phyloP scores from a whole-genome alignment of 2,329 filamentous ascomycete species.

The Nigrospora oryzae region DNA sequence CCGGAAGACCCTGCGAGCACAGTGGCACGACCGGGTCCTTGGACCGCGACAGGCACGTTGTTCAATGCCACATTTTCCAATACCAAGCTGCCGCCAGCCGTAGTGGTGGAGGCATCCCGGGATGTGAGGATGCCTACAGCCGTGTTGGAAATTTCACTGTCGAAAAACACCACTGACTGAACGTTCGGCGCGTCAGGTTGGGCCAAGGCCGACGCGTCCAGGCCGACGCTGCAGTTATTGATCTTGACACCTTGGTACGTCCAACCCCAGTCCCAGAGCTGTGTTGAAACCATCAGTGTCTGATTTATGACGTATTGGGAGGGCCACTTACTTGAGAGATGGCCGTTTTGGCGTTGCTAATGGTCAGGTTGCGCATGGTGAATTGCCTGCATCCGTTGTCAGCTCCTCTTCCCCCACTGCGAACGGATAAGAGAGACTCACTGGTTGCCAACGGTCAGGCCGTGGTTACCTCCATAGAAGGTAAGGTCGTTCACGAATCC shows the following conservation, averaged over 20 bases:
- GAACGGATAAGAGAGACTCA: no score
- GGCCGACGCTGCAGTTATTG: constrained; percentile 54
- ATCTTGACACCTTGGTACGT: constrained; percentile 60
- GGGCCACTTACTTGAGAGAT: constrained; percentile 42
- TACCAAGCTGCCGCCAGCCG: constrained; percentile 32
- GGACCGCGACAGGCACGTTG: constrained; percentile 31
- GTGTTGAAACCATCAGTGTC: no score
- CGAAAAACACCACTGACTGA: constrained; percentile 67
- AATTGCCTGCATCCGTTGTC: constrained; percentile 38
- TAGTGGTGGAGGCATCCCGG: constrained; percentile 22
- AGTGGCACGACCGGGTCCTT: constrained; percentile 32
- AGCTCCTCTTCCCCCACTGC: no score
- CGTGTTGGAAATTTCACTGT: constrained; percentile 63
- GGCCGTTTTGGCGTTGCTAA: constrained; percentile 56
- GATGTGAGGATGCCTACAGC: constrained; percentile 61
- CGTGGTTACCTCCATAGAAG: constrained; percentile 65
- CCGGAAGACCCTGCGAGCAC: constrained; percentile 47
- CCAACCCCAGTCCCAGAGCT: constrained; percentile 69
- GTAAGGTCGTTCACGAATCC: constrained; percentile 61
- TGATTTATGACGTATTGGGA: no score
- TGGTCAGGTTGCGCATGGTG: constrained; percentile 59
- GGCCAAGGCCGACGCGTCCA: constrained; percentile 53
- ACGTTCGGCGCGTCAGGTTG: constrained; percentile 44
- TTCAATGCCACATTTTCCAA: constrained; percentile 39
- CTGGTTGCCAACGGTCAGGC: constrained; percentile 46